Evolutionary conservation across 805 yeast genomes (phyloP).

Genomic region (Saturnispora dispora): DNA sequence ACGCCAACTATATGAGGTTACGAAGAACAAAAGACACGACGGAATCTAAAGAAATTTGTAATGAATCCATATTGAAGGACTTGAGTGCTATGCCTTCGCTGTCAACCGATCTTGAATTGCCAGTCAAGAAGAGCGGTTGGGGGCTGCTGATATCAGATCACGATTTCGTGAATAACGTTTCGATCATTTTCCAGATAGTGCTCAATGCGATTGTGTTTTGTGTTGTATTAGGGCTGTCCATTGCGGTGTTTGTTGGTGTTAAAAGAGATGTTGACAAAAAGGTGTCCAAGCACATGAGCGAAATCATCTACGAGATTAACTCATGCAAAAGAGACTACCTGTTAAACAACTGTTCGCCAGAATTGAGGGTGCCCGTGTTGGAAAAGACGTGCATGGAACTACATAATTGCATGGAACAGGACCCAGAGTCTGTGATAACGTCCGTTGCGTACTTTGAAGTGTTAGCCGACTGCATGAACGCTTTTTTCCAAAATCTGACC

Average conservation of each 20-base stretch:
- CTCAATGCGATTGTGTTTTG: constrained; percentile 20
- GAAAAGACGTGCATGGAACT: constrained; percentile 62
- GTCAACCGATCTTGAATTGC: not conserved
- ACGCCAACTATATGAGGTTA: constrained; percentile 13
- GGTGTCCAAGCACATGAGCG: constrained; percentile 52
- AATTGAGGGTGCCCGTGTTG: constrained; percentile 61
- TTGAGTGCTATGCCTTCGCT: not conserved
- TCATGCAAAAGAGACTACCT: constrained; percentile 61
- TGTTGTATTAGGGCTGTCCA: constrained; percentile 14
- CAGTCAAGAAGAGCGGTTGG: not conserved
- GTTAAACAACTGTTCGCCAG: constrained; percentile 63
- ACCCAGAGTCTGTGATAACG: constrained; percentile 42
- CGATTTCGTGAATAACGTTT: constrained; percentile 21
- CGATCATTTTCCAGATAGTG: constrained; percentile 21
- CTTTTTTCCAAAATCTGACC: constrained; percentile 25
- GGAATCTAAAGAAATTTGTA: not conserved
- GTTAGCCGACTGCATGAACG: constrained; percentile 27
- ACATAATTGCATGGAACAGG: constrained; percentile 76
- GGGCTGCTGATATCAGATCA: constrained; percentile 20
- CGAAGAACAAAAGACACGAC: constrained; percentile 9
- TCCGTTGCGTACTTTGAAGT: constrained; percentile 28
- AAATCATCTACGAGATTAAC: constrained; percentile 54
- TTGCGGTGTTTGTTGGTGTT: constrained; percentile 20
- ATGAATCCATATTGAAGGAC: not conserved
- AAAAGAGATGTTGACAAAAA: constrained; percentile 59